A percentile compares a stretch with the other conserved stretches of the same genome.
These are phyloP conservation scores for Amanita muscaria DNA, from an alignment of 768 basidiomycete species.

Conservation along the genomic window DNA sequence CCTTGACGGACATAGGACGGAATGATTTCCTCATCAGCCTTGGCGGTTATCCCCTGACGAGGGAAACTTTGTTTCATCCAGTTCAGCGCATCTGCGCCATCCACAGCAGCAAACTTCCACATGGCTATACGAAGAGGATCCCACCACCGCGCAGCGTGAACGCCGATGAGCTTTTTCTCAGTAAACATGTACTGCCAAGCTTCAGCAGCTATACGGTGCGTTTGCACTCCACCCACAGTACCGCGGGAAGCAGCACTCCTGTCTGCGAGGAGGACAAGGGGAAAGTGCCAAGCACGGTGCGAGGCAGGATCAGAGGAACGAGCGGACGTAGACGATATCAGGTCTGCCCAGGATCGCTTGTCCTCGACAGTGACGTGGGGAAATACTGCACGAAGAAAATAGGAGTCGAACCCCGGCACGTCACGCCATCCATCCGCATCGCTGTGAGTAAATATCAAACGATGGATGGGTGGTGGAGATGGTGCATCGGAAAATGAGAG, in stretches of 20 bases:
- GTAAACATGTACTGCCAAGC: slow-evolving; percentile 47
- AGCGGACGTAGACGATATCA: slow-evolving; percentile 26
- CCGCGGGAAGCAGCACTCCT: slow-evolving; percentile 73
- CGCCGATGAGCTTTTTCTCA: slow-evolving; percentile 25
- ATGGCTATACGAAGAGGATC: slow-evolving; percentile 59
- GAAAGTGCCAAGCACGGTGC: slow-evolving; percentile 63
- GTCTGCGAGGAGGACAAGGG: slow-evolving; percentile 60
- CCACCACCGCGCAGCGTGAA: slow-evolving; percentile 63
- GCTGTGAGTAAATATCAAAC: slow-evolving; percentile 60
- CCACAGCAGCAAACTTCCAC: slow-evolving; percentile 53
- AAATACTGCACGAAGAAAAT: slow-evolving; percentile 66
- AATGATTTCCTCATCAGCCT: slow-evolving; percentile 6
- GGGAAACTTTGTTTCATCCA: slow-evolving; percentile 6
- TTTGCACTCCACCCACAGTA: slow-evolving; percentile 47
- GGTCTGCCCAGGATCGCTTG: slow-evolving; percentile 64
- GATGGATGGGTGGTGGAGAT: slow-evolving; percentile 46
- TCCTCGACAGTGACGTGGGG: slow-evolving; percentile 64
- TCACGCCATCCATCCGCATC: slow-evolving; percentile 63
- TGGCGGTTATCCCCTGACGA: slow-evolving; percentile 7
- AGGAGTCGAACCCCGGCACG: slow-evolving; percentile 64
- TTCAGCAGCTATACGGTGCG: slow-evolving; percentile 66
- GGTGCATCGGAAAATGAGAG: slow-evolving; percentile 7
- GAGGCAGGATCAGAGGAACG: slow-evolving; percentile 11
- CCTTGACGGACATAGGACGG: neutral
- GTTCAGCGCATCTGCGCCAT: slow-evolving; percentile 11